Base-by-base conservation (phyloP, 169 alveolate species). In the Cryptosporidium baileyi region DNA sequence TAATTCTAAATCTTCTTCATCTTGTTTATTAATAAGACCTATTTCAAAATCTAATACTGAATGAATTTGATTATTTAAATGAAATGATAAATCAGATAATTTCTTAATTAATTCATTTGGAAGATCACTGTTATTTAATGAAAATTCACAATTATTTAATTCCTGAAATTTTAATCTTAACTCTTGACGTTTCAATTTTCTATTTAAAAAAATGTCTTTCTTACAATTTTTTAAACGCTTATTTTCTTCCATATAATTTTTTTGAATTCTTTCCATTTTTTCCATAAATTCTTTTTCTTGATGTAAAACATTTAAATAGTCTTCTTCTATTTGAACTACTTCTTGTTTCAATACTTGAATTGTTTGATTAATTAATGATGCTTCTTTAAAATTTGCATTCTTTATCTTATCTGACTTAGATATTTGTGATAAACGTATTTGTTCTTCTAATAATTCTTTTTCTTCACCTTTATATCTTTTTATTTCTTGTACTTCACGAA, bases 321-420 rank as follows among this genome's bases (percentile, higher is more conserved):
- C 43, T 2, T 74, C 82, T n/a, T 74, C 82, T 15, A 57, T 45
- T 22, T 74, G 67, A n/a, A 40, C 28, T 7, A 74, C 67, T 13
- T 74, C 74, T 13, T 49, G 15, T 22, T 74, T 47, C 8, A 74
- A 59, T 2, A 57, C 32, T 11, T 54, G 47, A 11, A 74, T 74
- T 17, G 82, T 74, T 26, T 74, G 82, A 32, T 65, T 51, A 74
- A 74, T 74, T 24, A 74, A 13, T 15, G 82, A 74, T 8, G 82
- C 82, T 26, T 74, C 82, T 17, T 74, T 74, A 17, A 74, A 74
- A 49, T 74, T 74, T 1, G 67, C 82, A 11, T 54, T 52, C 28
- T 52, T 51, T 11, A 74, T 54, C 22, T 74, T 74, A 19, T 74
- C 82, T 4, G 82, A 52, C 22, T 74, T 74, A 28, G 82, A 74